Conservation (phyloP, 805 yeast species). For the Suhomyces emberorum region DNA sequence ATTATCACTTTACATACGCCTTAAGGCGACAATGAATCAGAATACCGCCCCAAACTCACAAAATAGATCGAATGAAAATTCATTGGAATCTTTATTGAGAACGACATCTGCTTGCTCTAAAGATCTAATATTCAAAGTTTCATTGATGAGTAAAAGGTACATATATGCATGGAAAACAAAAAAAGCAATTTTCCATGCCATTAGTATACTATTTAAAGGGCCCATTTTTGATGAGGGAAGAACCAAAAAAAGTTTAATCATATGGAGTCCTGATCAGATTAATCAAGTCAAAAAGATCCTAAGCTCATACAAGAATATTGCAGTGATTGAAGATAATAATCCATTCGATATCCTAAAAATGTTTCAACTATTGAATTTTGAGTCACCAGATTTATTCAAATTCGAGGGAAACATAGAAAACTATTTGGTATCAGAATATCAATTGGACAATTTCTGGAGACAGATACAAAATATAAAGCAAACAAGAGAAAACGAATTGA, state of each 20-base stretch:
- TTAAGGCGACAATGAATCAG: slow-evolving; percentile 4
- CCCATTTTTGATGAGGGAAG: slow-evolving; percentile 6
- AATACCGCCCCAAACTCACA: background rate
- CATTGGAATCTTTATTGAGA: background rate
- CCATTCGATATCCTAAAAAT: slow-evolving; percentile 1
- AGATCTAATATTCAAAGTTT: slow-evolving; percentile 1
- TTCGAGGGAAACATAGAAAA: background rate
- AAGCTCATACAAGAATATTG: background rate
- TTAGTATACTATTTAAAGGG: slow-evolving; percentile 1
- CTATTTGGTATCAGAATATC: slow-evolving; percentile 5
- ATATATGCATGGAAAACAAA: slow-evolving; percentile 10
- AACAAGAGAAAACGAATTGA: background rate
- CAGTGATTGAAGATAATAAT: slow-evolving; percentile 2
- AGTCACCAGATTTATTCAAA: background rate
- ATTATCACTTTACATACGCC: slow-evolving; percentile 7
- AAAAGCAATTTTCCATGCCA: slow-evolving; percentile 2
- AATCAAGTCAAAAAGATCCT: background rate
- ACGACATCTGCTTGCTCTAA: slow-evolving; percentile 1
- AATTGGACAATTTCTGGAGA: slow-evolving; percentile 11
- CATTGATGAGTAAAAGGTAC: slow-evolving; percentile 5
- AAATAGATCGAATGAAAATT: background rate
- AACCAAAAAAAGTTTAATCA: background rate
- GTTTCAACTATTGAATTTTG: background rate
- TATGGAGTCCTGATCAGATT: background rate
- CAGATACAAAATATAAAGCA: slow-evolving; percentile 4